Evolutionary conservation across 2,329 filamentous ascomycete genomes (phyloP), one percentile per base, ranked within the genome.

Genomic region (Pseudopyrenochaeta lycopersici): DNA sequence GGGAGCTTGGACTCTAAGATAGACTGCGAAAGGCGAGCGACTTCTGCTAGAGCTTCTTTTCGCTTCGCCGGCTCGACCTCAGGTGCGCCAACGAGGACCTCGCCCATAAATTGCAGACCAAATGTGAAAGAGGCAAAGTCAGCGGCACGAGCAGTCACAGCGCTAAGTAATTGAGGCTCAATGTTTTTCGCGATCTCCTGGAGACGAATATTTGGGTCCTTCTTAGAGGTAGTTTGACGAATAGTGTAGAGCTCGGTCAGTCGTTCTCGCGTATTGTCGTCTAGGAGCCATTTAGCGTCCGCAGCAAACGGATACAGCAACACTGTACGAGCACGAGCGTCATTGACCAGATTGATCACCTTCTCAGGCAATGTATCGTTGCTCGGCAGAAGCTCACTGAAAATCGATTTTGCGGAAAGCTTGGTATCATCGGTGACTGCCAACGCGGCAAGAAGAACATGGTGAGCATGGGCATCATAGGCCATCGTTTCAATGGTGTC

Each of bases 341-440:
- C 86, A 61, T 88, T 89, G 60, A 84, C 86, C 4, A 86, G 78
- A 39, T 83, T 83, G 17, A 90, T 77, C 44, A 92, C 80, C 57
- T 89, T 89, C 62, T 89, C 84, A 2, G 83, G 79, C 30, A 87
- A 81, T 51, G 73, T 70, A n/a, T 80, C 76, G 45, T 75, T 72
- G 56, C 52, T 56, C 20, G 75, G 90, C 15, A 97, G 78, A 11
- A 99, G 82, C 76, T 98, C 94, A 0, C 91, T 84, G 76, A 97
- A 92, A 61, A 99, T 90, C 29, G 90, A 84, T 79, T 96, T 98
- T 45, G 88, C 84, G 2, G 88, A 91, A 69, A 97, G 82, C 61
- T 96, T 93, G 9, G 95, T 99, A 74, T 99, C 95, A 66, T 99
- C 95, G 43, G 97, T 88, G 43, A 97, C 88, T 67, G 98, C 95